Evolutionary conservation across 176 grass and related monocot species (phyloP), one percentile per base, ranked within the genome.

Genomic region (Typha latifolia): DNA sequence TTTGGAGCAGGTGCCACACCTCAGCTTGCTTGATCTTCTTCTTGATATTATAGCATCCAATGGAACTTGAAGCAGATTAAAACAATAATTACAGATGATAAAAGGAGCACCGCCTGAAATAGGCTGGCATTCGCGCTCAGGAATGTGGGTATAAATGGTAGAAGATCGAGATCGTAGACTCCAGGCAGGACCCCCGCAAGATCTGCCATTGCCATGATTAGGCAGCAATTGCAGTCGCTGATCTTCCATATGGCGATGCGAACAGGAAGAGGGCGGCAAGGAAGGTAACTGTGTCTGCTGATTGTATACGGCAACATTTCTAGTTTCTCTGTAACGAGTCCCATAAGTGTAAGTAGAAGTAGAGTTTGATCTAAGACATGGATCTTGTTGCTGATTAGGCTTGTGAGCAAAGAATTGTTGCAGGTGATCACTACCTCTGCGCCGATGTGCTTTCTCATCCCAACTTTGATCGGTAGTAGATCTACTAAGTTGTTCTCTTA

Each of bases 41-140:
- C 12, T 19, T 1, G 52, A 62, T n/a, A 93, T 18, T 12, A 48
- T 19, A 64, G 67, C 66, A 59, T 67, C 27, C 0, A 69, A 59
- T 49, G 94, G 86, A 51, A 99, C 76, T 71, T 83, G 84, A 49
- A 99, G 43, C 16, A 99, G 49, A 64, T 74, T 63, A 1, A 55
- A 49, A 75, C 95, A 99, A 68, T 80, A 67, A 50, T 52, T 6
- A 47, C 95, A 99, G 24, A 80, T 50, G 13, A 94, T 72, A 68
- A 99, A 94, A 63, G 89, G 95, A 68, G 89, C 70, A 65, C 89
- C 95, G 3, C 86, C 81, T 19, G 83, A 51, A 5, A 90, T 14
- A 12, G 95, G 79, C 10, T 86, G 83, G 79, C 89, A 99, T 21
- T 77, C 79, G 61, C 18, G 74, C 3, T 66, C 32, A n/a, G 14